Conservation (phyloP, 164 flowering plant genomes). For the Dillenia turbinata region DNA sequence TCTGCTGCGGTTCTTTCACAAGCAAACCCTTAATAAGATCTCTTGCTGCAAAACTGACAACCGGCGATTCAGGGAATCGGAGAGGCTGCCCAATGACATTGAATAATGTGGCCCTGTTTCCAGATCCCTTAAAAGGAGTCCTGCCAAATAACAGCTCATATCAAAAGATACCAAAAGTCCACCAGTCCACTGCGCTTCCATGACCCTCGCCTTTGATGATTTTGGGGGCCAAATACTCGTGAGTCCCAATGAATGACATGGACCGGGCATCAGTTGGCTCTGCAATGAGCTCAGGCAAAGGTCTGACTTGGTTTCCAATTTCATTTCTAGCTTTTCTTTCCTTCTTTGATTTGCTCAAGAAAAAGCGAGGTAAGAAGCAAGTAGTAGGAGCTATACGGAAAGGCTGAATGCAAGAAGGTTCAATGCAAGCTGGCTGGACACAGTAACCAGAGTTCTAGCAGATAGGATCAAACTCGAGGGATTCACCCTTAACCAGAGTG, state of each 20-base stretch:
- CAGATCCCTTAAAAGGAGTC: constrained; percentile 91
- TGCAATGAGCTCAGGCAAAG: constrained; percentile 87
- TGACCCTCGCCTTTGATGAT: constrained; percentile 96
- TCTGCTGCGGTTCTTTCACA: constrained; percentile 79
- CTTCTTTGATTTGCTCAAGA: constrained; percentile 70
- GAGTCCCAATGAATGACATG: constrained; percentile 94
- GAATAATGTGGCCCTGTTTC: constrained; percentile 80
- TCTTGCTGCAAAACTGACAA: constrained; percentile 72
- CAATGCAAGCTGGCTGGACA: constrained; percentile 75
- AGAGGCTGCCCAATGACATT: constrained; percentile 90
- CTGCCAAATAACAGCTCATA: constrained; percentile 83
- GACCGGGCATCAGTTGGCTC: constrained; percentile 90
- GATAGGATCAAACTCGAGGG: constrained; percentile 53
- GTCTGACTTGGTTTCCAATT: constrained; percentile 66
- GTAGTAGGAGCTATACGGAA: constrained; percentile 77
- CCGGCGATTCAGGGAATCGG: constrained; percentile 76
- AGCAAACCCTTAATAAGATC: constrained; percentile 84
- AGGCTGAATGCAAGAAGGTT: constrained; percentile 82
- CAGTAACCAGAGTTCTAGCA: constrained; percentile 58
- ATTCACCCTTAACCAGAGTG: constrained; percentile 61
- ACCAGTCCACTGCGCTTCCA: constrained; percentile 97
- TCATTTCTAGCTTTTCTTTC: constrained; percentile 64
- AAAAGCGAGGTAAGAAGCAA: constrained; percentile 77
- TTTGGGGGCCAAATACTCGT: constrained; percentile 89
- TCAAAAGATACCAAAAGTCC: constrained; percentile 89